Conservation (phyloP, 2,329 filamentous ascomycete genomes). For the Ascochyta lentis region DNA sequence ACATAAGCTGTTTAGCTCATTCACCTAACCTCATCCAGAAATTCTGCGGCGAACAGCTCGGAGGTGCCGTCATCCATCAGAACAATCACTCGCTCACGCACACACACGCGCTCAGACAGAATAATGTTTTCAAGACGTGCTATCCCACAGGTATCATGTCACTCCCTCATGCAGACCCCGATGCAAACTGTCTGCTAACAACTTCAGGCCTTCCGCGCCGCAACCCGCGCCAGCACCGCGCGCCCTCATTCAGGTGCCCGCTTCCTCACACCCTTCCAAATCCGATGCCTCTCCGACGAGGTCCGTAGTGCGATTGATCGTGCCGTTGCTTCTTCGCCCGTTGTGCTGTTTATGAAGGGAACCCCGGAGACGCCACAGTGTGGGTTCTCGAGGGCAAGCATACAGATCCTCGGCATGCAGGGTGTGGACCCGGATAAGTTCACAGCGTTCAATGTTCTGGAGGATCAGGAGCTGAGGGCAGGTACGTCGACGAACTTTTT, state of each 20-base stretch:
- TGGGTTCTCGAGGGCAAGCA: conserved; percentile 92
- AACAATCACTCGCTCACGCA: conserved; percentile 2
- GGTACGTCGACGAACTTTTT: conserved; percentile 57
- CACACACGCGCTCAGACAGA: conserved; percentile 10
- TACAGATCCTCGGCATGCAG: conserved; percentile 93
- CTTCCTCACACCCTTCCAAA: conserved; percentile 55
- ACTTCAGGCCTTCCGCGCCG: conserved; percentile 44
- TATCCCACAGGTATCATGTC: conserved; percentile 39
- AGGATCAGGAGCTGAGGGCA: conserved; percentile 83
- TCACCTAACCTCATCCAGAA: conserved; percentile 36
- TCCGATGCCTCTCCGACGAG: conserved; percentile 79
- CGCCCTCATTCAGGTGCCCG: conserved; percentile 48
- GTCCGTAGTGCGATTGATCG: conserved; percentile 87
- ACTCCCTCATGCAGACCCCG: not conserved
- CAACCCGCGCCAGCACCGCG: conserved; percentile 36
- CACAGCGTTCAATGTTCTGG: conserved; percentile 96
- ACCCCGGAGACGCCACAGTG: conserved; percentile 96
- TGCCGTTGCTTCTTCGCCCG: conserved; percentile 83
- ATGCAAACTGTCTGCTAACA: conserved; percentile 12
- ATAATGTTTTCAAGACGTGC: conserved; percentile 49
- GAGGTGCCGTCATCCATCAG: conserved; percentile 23
- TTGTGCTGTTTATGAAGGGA: conserved; percentile 99
- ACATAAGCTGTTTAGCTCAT: conserved; percentile 17
- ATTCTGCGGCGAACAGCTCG: conserved; percentile 35
- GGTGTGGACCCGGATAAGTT: conserved; percentile 96